phyloP scores from a whole-genome alignment of 306 rosid species.

The Biancaea sappan region DNA sequence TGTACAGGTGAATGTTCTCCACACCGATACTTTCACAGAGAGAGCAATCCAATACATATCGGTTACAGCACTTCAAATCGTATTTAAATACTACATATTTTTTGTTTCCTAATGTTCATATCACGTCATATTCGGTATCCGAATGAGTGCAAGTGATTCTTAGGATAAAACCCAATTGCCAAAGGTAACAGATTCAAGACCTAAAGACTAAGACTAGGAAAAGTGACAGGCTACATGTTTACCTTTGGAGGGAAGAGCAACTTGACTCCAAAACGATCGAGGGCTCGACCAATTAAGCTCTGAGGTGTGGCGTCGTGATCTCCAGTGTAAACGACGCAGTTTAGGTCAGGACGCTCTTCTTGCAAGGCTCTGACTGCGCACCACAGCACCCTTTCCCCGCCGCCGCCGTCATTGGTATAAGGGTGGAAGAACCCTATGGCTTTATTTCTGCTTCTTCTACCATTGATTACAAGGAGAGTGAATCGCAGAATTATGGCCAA shows the following conservation, averaged over 20 bases:
- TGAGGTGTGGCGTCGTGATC: slow-evolving; percentile 86
- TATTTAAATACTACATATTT: too few relatives aligned
- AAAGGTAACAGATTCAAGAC: background rate
- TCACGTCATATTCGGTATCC: too few relatives aligned
- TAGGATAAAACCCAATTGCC: too few relatives aligned
- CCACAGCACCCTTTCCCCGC: slow-evolving; percentile 94
- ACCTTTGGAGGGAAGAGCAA: slow-evolving; percentile 65
- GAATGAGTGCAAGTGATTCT: too few relatives aligned
- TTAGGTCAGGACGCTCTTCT: slow-evolving; percentile 61
- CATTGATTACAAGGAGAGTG: slow-evolving; percentile 26
- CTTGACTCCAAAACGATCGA: slow-evolving; percentile 83
- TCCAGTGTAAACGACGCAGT: slow-evolving; percentile 77
- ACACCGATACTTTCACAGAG: too few relatives aligned
- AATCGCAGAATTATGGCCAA: slow-evolving; percentile 36
- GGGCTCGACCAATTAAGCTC: slow-evolving; percentile 59
- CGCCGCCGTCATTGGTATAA: slow-evolving; percentile 91
- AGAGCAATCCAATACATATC: too few relatives aligned
- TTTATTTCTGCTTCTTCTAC: slow-evolving; percentile 51
- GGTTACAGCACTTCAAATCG: too few relatives aligned
- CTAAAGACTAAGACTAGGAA: background rate
- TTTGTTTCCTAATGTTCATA: too few relatives aligned
- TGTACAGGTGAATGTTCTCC: background rate
- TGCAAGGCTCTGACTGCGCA: slow-evolving; percentile 86
- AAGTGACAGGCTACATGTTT: background rate
- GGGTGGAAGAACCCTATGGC: slow-evolving; percentile 96